These are phyloP conservation scores for Polyrhizophydium stewartii DNA, from an alignment of 371 early-diverging fungal species.

Conservation along the genomic window DNA sequence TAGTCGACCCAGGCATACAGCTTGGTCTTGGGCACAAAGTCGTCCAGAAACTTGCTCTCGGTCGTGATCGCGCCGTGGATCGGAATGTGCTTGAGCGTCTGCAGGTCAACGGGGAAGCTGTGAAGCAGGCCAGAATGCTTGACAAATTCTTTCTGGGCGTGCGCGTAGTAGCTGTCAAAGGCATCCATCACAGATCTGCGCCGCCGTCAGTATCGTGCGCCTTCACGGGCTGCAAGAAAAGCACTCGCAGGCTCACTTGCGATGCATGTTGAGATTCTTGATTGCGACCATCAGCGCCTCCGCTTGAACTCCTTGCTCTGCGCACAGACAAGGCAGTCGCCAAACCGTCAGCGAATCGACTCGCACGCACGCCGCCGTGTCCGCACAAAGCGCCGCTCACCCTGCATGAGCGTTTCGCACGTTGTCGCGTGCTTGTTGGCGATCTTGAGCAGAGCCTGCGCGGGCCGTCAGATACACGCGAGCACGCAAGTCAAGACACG, in stretches of 20 bases:
- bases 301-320: constrained; percentile 33
- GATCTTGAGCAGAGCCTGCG: constrained; percentile 8
- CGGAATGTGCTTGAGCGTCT: constrained; percentile 33
- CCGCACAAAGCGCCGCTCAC: too few species aligned
- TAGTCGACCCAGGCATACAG: constrained; percentile 35
- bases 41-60: constrained; percentile 20
- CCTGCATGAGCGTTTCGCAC: constrained; percentile 16
- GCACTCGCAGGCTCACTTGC: constrained; percentile 11
- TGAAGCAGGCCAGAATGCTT: constrained; percentile 28
- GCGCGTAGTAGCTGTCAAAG: constrained; percentile 25
- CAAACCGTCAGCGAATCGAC: too few species aligned
- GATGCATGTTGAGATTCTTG: constrained; percentile 24
- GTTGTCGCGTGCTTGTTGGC: constrained; percentile 12
- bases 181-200: constrained; percentile 15
- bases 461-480: background rate
- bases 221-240: too few species aligned
- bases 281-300: constrained; percentile 29
- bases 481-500: background rate
- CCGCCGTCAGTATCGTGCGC: too few species aligned
- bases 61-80: constrained; percentile 25
- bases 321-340: background rate
- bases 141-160: constrained; percentile 32
- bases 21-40: constrained; percentile 37
- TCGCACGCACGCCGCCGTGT: too few species aligned
- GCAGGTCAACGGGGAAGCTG: constrained; percentile 36